A percentile compares a stretch with the other conserved stretches of the same genome.
These are phyloP conservation scores for Heritiera fomes DNA, from an alignment of 345 rosid genomes.

Conservation along the genomic window DNA sequence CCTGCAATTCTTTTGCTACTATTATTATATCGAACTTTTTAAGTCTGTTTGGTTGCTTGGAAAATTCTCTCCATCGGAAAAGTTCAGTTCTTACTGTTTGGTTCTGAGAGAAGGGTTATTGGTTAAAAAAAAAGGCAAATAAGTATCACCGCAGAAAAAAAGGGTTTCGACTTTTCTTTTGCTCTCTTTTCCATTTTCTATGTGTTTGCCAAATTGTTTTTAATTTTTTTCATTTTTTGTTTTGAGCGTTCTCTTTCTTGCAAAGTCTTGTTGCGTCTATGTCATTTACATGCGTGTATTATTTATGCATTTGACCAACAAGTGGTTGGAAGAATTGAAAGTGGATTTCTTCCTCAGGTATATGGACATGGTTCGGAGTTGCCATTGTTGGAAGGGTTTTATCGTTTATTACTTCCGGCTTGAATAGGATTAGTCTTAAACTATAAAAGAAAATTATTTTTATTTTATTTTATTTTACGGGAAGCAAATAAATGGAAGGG, in stretches of 20 bases:
- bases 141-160: not conserved
- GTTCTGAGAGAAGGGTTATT: not conserved
- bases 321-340: too few species aligned
- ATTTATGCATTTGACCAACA: not conserved
- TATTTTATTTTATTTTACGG: not conserved
- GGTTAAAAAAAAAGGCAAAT: not conserved
- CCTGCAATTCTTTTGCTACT: not conserved
- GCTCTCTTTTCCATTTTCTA: not conserved
- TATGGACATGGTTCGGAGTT: too few species aligned
- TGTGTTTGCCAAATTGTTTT: not conserved
- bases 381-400: too few species aligned
- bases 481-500: not conserved
- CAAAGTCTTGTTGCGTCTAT: not conserved
- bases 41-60: constrained; percentile 3
- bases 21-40: not conserved
- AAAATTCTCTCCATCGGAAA: not conserved
- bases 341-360: too few species aligned
- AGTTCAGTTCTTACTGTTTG: not conserved
- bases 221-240: not conserved
- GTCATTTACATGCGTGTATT: not conserved
- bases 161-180: not conserved
- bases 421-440: too few species aligned
- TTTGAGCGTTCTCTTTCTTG: not conserved
- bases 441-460: not conserved
- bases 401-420: too few species aligned